phyloP scores from a whole-genome alignment of 1,139 yeast species.

The Geotrichum carabidarum region DNA sequence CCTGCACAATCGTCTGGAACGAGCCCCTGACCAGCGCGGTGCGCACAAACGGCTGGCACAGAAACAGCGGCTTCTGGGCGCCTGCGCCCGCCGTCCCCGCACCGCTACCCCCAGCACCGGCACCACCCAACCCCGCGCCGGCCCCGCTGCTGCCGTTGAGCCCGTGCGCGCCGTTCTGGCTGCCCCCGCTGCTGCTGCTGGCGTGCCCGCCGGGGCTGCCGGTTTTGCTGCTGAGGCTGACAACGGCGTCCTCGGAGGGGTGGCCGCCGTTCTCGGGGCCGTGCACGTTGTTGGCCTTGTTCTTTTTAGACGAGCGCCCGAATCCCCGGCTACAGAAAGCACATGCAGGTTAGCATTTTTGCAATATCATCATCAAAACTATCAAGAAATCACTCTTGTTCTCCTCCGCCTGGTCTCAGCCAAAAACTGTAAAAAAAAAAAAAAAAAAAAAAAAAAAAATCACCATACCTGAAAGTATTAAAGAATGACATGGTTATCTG shows the following conservation, averaged over 20 bases:
- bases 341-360: neutral
- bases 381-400: neutral
- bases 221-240: conserved; percentile 17
- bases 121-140: conserved; percentile 27
- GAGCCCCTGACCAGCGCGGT: conserved; percentile 97
- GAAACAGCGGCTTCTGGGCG: conserved; percentile 51
- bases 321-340: conserved; percentile 45
- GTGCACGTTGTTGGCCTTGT: conserved; percentile 22
- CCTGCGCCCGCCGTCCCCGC: conserved; percentile 20
- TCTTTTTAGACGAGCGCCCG: conserved; percentile 58
- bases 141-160: conserved; percentile 38
- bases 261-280: neutral
- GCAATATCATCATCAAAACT: neutral
- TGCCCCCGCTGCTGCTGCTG: conserved; percentile 15
- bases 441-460: neutral
- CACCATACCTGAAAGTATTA: conserved; percentile 42
- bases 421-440: neutral
- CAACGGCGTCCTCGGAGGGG: conserved; percentile 9
- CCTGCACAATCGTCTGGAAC: conserved; percentile 88
- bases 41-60: conserved; percentile 89
- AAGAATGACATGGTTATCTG: conserved; percentile 40
- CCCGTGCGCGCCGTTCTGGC: conserved; percentile 4
- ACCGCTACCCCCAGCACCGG: conserved; percentile 11
- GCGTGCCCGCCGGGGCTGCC: neutral
- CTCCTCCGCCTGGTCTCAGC: neutral